A percentile compares a stretch with the other conserved stretches of the same genome.
Evolutionary conservation across 140 eudicot species (phyloP).

Genomic region (Erigeron philadelphicus): DNA sequence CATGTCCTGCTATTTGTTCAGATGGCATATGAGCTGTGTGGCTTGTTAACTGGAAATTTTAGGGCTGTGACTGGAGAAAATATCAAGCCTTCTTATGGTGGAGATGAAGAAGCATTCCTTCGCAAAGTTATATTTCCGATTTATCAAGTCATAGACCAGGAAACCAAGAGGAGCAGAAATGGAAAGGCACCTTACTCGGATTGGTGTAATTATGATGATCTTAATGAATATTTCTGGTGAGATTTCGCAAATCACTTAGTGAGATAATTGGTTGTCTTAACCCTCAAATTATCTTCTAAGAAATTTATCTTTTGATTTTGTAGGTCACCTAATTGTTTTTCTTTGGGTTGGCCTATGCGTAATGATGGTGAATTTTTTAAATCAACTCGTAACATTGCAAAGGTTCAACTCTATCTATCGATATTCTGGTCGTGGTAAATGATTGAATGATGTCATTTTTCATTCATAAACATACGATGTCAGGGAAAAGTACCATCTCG

Average conservation of each 20-base stretch:
- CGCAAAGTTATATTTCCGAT: slow-evolving; percentile 79
- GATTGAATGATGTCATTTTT: slow-evolving; percentile 13
- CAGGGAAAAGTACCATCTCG: slow-evolving; percentile 59
- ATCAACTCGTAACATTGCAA: slow-evolving; percentile 44
- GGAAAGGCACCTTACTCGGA: slow-evolving; percentile 80
- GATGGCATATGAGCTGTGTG: slow-evolving; percentile 97
- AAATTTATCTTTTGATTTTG: slow-evolving; percentile 17
- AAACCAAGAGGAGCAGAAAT: slow-evolving; percentile 63
- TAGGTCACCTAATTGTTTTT: slow-evolving; percentile 89
- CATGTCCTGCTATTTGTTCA: slow-evolving; percentile 28
- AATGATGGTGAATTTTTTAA: slow-evolving; percentile 89
- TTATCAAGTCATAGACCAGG: slow-evolving; percentile 79
- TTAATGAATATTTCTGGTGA: slow-evolving; percentile 95
- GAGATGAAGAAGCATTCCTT: slow-evolving; percentile 85
- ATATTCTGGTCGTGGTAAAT: slow-evolving; percentile 14
- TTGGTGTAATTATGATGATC: slow-evolving; percentile 97
- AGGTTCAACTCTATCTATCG: slow-evolving; percentile 33
- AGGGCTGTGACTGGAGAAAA: slow-evolving; percentile 96
- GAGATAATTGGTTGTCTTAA: slow-evolving; percentile 1
- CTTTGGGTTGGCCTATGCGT: slow-evolving; percentile 99
- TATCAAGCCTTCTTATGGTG: slow-evolving; percentile 94
- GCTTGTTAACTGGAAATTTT: slow-evolving; percentile 90
- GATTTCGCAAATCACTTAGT: slow-evolving; percentile 3
- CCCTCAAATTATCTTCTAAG: slow-evolving; percentile 9
- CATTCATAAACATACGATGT: slow-evolving; percentile 19